A percentile compares a stretch with the other conserved stretches of the same genome.
Evolutionary conservation across 2,329 filamentous ascomycete species (phyloP).

Genomic region (Dothideomycetes sp.): DNA sequence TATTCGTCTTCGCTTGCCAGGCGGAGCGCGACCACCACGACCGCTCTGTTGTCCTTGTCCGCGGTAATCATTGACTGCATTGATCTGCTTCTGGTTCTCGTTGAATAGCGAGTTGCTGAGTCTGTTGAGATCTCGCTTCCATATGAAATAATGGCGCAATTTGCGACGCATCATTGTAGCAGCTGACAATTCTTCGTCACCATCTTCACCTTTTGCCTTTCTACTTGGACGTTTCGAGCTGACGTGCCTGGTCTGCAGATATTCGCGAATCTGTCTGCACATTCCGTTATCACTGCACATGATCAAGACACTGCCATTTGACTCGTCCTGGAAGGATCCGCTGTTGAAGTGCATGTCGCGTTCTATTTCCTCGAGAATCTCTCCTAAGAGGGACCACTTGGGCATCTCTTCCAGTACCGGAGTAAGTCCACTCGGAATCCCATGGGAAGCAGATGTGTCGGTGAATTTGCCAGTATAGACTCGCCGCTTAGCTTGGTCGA

Average conservation of each 20-base stretch:
- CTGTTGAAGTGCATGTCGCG: slow-evolving; percentile 80
- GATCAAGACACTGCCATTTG: slow-evolving; percentile 83
- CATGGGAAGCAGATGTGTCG: slow-evolving; percentile 41
- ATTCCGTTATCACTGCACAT: slow-evolving; percentile 89
- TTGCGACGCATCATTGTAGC: slow-evolving; percentile 84
- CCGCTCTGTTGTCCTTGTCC: slow-evolving; percentile 23
- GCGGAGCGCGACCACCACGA: slow-evolving; percentile 53
- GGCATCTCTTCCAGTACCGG: slow-evolving; percentile 88
- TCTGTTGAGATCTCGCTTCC: slow-evolving; percentile 82
- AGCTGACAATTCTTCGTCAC: slow-evolving; percentile 50
- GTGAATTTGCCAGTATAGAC: slow-evolving; percentile 70
- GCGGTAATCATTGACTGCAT: slow-evolving; percentile 51
- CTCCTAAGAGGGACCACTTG: slow-evolving; percentile 84
- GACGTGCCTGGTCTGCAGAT: slow-evolving; percentile 47
- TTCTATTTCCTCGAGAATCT: slow-evolving; percentile 88
- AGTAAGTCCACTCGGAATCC: slow-evolving; percentile 50
- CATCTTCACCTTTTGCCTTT: slow-evolving; percentile 39
- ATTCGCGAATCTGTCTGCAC: slow-evolving; percentile 81
- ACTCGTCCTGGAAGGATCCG: slow-evolving; percentile 60
- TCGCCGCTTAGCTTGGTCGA: slow-evolving; percentile 75
- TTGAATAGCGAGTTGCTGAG: slow-evolving; percentile 69
- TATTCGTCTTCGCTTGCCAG: slow-evolving; percentile 76
- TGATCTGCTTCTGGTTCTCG: slow-evolving; percentile 68
- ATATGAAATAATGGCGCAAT: slow-evolving; percentile 74
- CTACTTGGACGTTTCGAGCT: background rate